A percentile compares a stretch with the other conserved stretches of the same genome.
These are phyloP conservation scores for Trichoderma pleuroti DNA, from an alignment of 2,329 filamentous ascomycete species.

Conservation along the genomic window DNA sequence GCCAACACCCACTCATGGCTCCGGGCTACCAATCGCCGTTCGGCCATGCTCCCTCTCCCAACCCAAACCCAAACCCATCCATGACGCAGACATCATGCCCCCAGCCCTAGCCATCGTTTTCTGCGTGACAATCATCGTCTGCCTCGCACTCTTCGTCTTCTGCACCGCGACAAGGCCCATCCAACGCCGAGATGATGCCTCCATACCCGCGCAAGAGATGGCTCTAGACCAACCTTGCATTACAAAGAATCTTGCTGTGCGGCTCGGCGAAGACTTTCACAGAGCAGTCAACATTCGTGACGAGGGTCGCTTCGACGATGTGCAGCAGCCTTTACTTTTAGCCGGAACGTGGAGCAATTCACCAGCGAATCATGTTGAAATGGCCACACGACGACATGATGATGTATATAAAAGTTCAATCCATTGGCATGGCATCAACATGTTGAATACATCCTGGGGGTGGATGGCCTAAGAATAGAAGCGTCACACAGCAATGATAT, in stretches of 20 bases:
- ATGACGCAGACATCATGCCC: neutral
- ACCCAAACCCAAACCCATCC: neutral
- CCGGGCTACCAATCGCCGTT: neutral
- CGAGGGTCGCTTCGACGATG: too few species aligned
- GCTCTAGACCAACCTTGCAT: neutral
- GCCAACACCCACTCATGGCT: neutral
- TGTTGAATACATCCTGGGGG: conserved; percentile 23
- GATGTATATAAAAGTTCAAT: neutral
- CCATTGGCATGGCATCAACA: conserved; percentile 22
- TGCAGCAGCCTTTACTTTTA: neutral
- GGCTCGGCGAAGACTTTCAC: neutral
- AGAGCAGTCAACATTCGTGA: neutral
- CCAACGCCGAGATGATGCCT: neutral
- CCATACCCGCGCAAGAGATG: neutral
- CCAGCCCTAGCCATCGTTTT: neutral
- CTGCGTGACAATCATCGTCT: neutral
- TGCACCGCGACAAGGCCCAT: neutral
- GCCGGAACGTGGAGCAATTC: neutral
- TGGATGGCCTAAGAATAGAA: conserved; percentile 20
- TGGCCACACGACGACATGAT: neutral
- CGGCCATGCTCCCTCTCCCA: neutral
- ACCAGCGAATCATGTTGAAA: neutral
- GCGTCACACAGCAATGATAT: neutral
- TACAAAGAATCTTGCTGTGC: neutral
- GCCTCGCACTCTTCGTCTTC: neutral